Conservation (phyloP, 78 protist genomes). For the Diacronema lutheri region DNA sequence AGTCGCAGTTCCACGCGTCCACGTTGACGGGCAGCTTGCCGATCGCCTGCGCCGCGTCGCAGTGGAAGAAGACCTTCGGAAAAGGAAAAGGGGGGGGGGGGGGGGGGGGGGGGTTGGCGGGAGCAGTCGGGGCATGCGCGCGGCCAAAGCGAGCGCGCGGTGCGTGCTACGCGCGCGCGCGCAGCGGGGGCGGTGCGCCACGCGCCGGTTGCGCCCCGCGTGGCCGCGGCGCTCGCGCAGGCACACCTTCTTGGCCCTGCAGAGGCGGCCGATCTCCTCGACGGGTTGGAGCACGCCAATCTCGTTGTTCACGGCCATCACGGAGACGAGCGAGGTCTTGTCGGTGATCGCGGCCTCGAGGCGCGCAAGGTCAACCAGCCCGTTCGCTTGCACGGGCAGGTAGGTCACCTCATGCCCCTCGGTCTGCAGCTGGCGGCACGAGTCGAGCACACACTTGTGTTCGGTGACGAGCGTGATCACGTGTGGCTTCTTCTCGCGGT, state of each 20-base stretch:
- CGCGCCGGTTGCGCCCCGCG: too few relatives aligned
- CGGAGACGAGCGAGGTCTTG: slow-evolving; percentile 89
- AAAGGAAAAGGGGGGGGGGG: too few relatives aligned
- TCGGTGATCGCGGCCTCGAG: slow-evolving; percentile 33
- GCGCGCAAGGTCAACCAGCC: slow-evolving; percentile 52
- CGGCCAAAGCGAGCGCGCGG: too few relatives aligned
- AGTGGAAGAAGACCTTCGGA: slow-evolving; percentile 87
- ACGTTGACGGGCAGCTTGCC: slow-evolving; percentile 97
- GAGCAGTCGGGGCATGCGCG: too few relatives aligned
- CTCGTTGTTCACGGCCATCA: slow-evolving; percentile 98
- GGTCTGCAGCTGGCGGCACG: slow-evolving; percentile 86
- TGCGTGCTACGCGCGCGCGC: too few relatives aligned
- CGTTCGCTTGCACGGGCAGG: slow-evolving; percentile 65
- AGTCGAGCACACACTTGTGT: slow-evolving; percentile 87
- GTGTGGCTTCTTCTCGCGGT: slow-evolving; percentile 82
- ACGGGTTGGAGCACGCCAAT: slow-evolving; percentile 94
- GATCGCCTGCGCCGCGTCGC: slow-evolving; percentile 96
- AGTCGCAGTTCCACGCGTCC: slow-evolving; percentile 75
- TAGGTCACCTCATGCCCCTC: slow-evolving; percentile 85
- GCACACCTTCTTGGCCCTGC: slow-evolving; percentile 47
- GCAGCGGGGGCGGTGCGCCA: too few relatives aligned
- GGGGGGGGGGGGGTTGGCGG: too few relatives aligned
- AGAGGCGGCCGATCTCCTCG: slow-evolving; percentile 86
- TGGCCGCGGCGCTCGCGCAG: too few relatives aligned
- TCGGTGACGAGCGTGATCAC: slow-evolving; percentile 84